These are phyloP conservation scores for Aspergillus udagawae DNA, from an alignment of 2,329 filamentous ascomycete genomes.

Conservation along the genomic window DNA sequence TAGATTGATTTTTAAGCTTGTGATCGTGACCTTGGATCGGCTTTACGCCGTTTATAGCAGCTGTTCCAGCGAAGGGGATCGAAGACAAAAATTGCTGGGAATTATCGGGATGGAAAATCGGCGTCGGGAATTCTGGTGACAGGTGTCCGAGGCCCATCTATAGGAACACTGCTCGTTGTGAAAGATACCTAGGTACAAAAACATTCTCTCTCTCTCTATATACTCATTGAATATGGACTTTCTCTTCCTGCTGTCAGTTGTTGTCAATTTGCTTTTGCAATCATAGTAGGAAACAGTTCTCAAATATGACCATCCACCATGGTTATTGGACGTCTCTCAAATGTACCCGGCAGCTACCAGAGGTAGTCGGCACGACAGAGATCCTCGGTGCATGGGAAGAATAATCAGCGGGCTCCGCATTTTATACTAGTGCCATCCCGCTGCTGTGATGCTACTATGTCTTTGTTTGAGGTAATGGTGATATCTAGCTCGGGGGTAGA, in stretches of 20 bases:
- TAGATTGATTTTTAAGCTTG: background rate
- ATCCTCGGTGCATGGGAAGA: background rate
- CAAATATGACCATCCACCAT: background rate
- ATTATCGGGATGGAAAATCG: slow-evolving; percentile 11
- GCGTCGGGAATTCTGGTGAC: slow-evolving; percentile 7
- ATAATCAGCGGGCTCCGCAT: background rate
- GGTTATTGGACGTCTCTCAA: background rate
- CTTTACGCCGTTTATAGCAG: background rate
- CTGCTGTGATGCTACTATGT: background rate
- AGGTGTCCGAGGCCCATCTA: slow-evolving; percentile 9
- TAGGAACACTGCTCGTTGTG: background rate
- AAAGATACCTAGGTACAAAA: background rate
- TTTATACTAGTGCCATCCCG: background rate
- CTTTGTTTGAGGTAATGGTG: background rate
- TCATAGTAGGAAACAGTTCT: background rate
- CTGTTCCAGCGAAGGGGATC: background rate
- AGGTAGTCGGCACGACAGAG: background rate
- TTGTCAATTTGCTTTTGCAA: background rate
- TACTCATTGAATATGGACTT: background rate
- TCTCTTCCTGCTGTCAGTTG: background rate
- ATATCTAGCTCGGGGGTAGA: background rate
- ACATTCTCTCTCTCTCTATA: background rate
- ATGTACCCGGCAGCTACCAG: background rate
- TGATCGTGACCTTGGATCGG: background rate
- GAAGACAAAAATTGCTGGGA: background rate